phyloP scores from a whole-genome alignment of 192 early-diverging fungal genomes.

The Backusella tuberculispora region DNA sequence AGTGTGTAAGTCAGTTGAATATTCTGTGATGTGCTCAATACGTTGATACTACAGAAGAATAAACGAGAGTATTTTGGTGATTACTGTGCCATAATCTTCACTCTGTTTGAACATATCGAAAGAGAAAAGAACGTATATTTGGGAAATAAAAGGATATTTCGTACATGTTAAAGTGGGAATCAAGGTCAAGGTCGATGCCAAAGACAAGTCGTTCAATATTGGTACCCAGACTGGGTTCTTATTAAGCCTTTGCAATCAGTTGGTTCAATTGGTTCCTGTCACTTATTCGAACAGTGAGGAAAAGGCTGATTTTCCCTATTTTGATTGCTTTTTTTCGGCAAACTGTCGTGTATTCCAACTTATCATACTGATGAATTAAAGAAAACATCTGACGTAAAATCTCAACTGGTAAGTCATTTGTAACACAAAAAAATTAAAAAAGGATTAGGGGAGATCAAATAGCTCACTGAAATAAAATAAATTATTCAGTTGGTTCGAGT shows the following conservation, averaged over 20 bases:
- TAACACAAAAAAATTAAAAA: background rate
- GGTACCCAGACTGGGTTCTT: background rate
- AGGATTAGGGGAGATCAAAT: too few relatives aligned
- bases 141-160: background rate
- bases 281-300: background rate
- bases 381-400: background rate
- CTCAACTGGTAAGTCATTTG: background rate
- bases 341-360: background rate
- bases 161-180: background rate
- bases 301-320: background rate
- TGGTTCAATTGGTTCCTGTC: background rate
- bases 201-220: background rate
- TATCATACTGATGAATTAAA: background rate
- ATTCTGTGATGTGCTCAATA: background rate
- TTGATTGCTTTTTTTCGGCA: background rate
- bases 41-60: background rate
- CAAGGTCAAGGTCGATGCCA: background rate
- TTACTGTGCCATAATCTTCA: background rate
- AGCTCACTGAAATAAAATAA: too few relatives aligned
- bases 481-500: too few relatives aligned
- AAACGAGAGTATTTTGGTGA: background rate
- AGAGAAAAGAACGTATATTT: background rate
- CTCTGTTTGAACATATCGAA: background rate
- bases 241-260: background rate
- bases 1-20: background rate